Conservation (phyloP, 192 early-diverging fungal genomes). For the Spinellus fusiger region DNA sequence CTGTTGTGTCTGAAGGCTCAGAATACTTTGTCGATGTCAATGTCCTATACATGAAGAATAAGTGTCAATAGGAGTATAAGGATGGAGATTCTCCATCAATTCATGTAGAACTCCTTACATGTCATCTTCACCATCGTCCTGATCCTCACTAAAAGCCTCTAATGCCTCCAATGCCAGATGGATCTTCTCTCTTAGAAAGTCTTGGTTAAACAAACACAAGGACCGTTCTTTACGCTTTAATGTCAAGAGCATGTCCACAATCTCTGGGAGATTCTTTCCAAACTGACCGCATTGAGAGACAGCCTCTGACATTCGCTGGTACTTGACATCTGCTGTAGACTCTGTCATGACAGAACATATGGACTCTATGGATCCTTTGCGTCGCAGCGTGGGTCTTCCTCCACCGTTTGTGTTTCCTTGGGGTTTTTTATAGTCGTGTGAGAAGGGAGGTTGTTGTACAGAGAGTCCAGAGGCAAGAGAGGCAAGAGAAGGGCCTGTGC, state of each 20-base stretch:
- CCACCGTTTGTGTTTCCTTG: neutral
- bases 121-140: neutral
- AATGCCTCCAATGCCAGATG: slow-evolving; percentile 25
- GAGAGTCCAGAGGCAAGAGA: slow-evolving; percentile 18
- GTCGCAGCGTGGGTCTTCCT: slow-evolving; percentile 1
- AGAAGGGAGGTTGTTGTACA: slow-evolving; percentile 6
- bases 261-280: slow-evolving; percentile 6
- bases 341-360: slow-evolving; percentile 30
- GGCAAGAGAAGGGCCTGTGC: slow-evolving; percentile 12
- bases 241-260: slow-evolving; percentile 32
- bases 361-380: slow-evolving; percentile 24
- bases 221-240: slow-evolving; percentile 29
- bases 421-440: slow-evolving; percentile 4
- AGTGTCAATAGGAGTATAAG: neutral
- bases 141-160: slow-evolving; percentile 15
- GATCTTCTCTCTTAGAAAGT: slow-evolving; percentile 27
- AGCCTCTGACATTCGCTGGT: slow-evolving; percentile 27
- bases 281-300: slow-evolving; percentile 14
- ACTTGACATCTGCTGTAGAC: slow-evolving; percentile 15
- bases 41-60: no score
- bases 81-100: neutral
- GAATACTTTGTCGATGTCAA: no score
- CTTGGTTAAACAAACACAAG: slow-evolving; percentile 31
- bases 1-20: no score
- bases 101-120: neutral